phyloP scores from a whole-genome alignment of 768 basidiomycete genomes.

The Terana coerulea region DNA sequence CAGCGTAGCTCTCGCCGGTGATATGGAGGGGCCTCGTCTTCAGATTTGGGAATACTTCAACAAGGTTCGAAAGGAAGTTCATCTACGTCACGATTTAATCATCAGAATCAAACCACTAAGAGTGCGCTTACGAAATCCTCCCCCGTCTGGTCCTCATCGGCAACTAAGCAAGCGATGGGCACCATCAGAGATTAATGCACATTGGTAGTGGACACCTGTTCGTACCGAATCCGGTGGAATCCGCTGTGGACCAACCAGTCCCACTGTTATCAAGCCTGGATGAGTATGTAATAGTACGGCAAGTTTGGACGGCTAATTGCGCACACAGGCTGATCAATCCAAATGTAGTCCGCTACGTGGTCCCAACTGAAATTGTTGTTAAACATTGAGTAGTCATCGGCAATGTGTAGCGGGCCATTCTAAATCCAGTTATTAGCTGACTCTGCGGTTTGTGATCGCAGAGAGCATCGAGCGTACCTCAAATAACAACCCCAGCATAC shows the following conservation, averaged over 20 bases:
- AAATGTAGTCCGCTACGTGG: constrained; percentile 61
- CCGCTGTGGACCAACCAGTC: constrained; percentile 61
- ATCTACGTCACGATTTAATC: constrained; percentile 37
- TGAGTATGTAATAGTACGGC: constrained; percentile 6
- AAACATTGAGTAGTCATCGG: constrained; percentile 43
- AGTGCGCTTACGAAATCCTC: constrained; percentile 42
- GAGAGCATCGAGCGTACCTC: constrained; percentile 38
- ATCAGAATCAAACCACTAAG: constrained; percentile 15
- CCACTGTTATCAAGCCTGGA: constrained; percentile 35
- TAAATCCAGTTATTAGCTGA: no score
- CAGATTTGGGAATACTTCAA: constrained; percentile 70
- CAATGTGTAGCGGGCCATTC: constrained; percentile 67
- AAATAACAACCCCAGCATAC: constrained; percentile 58
- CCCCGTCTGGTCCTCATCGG: constrained; percentile 63
- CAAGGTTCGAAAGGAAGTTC: constrained; percentile 69
- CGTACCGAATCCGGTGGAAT: constrained; percentile 56
- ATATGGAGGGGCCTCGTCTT: constrained; percentile 65
- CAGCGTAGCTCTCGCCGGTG: constrained; percentile 74
- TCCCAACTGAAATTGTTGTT: constrained; percentile 58
- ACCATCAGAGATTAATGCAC: not conserved
- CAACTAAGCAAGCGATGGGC: constrained; percentile 9
- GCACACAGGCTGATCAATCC: constrained; percentile 72
- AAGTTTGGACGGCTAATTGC: constrained; percentile 20
- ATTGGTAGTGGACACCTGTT: not conserved
- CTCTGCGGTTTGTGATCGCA: no score